A percentile compares a stretch with the other conserved stretches of the same genome.
Conservation (phyloP, 352 stramenopile genomes). For the Phytophthora palmivora region DNA sequence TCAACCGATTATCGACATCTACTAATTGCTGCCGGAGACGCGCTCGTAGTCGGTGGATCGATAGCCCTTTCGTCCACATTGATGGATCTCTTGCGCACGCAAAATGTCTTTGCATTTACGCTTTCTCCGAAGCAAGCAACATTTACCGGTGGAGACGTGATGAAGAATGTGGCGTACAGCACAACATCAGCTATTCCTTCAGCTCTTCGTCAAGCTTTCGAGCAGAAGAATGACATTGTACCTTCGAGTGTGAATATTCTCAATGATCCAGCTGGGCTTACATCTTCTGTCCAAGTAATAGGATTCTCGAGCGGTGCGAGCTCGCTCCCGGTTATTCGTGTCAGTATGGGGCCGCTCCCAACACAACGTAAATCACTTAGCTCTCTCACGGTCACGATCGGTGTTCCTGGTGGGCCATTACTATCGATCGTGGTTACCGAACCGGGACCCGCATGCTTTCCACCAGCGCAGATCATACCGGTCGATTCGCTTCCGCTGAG, state of each 20-base stretch:
- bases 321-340: constrained; percentile 40
- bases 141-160: constrained; percentile 19
- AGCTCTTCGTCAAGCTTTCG: constrained; percentile 37
- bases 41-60: constrained; percentile 12
- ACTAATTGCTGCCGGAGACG: constrained; percentile 27
- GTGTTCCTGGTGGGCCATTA: constrained; percentile 36
- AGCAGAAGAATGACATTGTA: constrained; percentile 34
- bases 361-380: constrained; percentile 11
- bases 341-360: constrained; percentile 32
- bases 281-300: constrained; percentile 27
- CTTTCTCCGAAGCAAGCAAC: constrained; percentile 25
- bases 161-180: constrained; percentile 31
- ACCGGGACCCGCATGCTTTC: constrained; percentile 47
- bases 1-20: constrained; percentile 33
- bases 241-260: constrained; percentile 32
- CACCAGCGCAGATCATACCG: constrained; percentile 8
- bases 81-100: constrained; percentile 17
- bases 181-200: constrained; percentile 25
- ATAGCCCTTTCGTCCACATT: constrained; percentile 18
- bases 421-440: constrained; percentile 38
- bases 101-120: constrained; percentile 43
- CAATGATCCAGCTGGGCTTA: constrained; percentile 28
- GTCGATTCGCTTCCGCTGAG: constrained; percentile 44
- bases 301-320: constrained; percentile 32
- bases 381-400: constrained; percentile 27